Percentiles rank a stretch among this genome's conserved stretches.
phyloP scores from a whole-genome alignment of 352 stramenopile genomes.

The Globisporangium splendens region DNA sequence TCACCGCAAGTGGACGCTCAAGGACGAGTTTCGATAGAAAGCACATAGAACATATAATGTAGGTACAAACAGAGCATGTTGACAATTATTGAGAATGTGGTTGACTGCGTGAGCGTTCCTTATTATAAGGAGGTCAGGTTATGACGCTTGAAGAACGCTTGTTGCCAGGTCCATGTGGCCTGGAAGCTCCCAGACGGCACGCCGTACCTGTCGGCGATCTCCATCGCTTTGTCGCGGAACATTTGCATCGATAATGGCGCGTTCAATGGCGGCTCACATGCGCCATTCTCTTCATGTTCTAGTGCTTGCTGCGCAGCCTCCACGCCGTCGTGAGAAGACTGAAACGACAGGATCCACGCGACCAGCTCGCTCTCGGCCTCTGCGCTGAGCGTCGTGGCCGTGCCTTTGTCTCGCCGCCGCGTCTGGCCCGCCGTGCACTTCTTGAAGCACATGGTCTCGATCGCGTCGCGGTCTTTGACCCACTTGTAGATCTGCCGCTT shows the following conservation, averaged over 20 bases:
- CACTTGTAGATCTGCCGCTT: conserved; percentile 51
- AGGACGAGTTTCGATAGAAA: conserved; percentile 39
- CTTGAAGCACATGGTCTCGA: conserved; percentile 41
- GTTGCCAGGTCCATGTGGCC: conserved; percentile 45
- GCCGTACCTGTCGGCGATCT: conserved; percentile 32
- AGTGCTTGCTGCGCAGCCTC: neutral
- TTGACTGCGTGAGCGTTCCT: too few relatives aligned
- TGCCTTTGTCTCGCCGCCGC: conserved; percentile 30
- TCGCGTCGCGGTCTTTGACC: conserved; percentile 30
- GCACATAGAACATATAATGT: neutral
- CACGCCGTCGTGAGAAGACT: neutral
- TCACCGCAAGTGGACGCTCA: conserved; percentile 70
- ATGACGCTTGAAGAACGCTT: conserved; percentile 37
- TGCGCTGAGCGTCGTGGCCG: conserved; percentile 28
- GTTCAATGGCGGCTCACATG: neutral
- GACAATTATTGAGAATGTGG: neutral
- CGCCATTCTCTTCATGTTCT: neutral
- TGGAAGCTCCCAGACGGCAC: conserved; percentile 33
- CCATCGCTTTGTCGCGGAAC: conserved; percentile 29
- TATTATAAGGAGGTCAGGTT: conserved; percentile 18
- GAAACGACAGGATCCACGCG: conserved; percentile 19
- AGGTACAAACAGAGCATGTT: neutral
- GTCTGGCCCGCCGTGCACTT: conserved; percentile 27
- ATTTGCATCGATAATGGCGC: conserved; percentile 19
- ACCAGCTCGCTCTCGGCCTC: conserved; percentile 33